Evolutionary conservation across 2,329 filamentous ascomycete species (phyloP), one percentile per base, ranked within the genome.

Genomic region (Nigrospora oryzae): DNA sequence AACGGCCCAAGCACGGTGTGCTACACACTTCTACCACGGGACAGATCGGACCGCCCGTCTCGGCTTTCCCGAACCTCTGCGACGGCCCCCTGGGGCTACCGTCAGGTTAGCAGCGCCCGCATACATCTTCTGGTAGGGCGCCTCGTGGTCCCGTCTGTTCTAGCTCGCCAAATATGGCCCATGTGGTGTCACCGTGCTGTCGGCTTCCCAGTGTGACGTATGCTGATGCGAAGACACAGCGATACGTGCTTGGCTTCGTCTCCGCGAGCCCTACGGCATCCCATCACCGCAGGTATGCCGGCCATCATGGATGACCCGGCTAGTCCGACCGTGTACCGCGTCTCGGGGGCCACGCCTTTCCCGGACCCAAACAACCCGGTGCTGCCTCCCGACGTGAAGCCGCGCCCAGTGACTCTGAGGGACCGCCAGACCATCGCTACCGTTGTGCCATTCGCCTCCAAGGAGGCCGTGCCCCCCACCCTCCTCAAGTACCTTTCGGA

Each of bases 401-500:
- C 87, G 38, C 81, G 83, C 50, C 84, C 87, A 63, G 86, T 95
- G 50, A 91, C 83, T 1, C 78, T 95, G 46, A 79, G 89, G 50
- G 89, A 95, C 65, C 80, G 88, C 41, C 83, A 89, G 53, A 94
- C 89, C 1, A 80, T 85, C 40, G 89, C 89, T 10, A 94, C 88
- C 1, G 74, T 95, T 38, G 77, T 95, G 42, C 89, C 89, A 11
- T 89, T 95, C 63, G 81, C 81, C 15, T 85, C 84, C n/a, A 77
- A 79, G 15, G 71, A 80, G 46, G 79, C 89, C 59, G 83, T 94
- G n/a, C 89, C 89, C 3, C 69, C 73, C 35, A 83, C 84, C 7
- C 71, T 95, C 46, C 71, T 91, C 33, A 74, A 75, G 35, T 93
- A 94, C 59, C 78, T 95, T 39, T 86, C 79, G 55, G 85, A 89